Base-by-base conservation (phyloP, 805 yeast species). In the Suhomyces tanzawaensis region DNA sequence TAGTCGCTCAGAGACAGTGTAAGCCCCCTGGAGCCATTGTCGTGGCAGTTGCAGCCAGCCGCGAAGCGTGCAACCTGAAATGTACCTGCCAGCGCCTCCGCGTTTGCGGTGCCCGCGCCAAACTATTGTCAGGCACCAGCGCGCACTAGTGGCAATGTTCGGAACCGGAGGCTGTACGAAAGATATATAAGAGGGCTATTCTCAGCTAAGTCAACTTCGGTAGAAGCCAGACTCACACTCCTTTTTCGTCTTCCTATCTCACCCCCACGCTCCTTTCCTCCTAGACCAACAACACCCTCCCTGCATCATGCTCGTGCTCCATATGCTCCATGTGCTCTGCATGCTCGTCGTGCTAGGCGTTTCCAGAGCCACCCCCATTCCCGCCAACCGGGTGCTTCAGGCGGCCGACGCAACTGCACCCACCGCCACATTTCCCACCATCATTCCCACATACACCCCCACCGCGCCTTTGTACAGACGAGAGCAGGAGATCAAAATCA, bases 381-480 rank as follows among this genome's bases (percentile, higher is more conserved):
- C 66, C 3, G 66, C 65, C 16, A 51, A 61, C 41, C 29, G 48
- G 12, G 41, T 48, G 26, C 46, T 58, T 29, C 51, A 49, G 39
- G 62, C 61, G 6, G 15, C 39, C 1, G 32, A 22, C 13, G 26
- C 32, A 12, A 34, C 42, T 19, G 22, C 34, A 3, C 24, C 41
- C 27, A 29, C 41, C 8, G 42, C 46, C 17, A 27, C 47, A 3
- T 47, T 47, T 31, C 38, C 52, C 12, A 44, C 50, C 9, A 36
- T 52, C 18, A 29, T 37, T 12, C 55, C 58, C 7, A 44, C 56
- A 9, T 51, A 52, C 36, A 48, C 49, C 5, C 57, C 57, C 8
- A 25, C 39, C 4, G 37, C 44, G 14, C 45, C 40, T 2, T 37
- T 29, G n/a, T 25, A 41, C 24, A 37, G 32, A 22, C 37, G 30